Evolutionary conservation across 768 basidiomycete species (phyloP), one percentile per base, ranked within the genome.

Genomic region (Phylloporus rhodoxanthus): DNA sequence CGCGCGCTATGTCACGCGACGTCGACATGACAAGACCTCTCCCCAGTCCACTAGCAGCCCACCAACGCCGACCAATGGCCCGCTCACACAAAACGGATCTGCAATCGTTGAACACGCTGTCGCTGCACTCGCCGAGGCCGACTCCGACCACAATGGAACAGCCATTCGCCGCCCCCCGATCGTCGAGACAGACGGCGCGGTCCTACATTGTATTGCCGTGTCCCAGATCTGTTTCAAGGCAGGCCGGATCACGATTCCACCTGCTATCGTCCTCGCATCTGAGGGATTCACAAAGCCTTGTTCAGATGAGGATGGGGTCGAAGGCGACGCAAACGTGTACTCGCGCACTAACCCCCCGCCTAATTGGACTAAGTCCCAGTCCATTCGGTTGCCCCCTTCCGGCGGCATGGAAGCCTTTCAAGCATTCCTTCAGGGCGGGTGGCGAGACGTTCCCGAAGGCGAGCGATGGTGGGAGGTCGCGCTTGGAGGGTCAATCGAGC

Each of bases 381-480:
- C 48, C 9, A 21, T 67, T 1, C 65, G 65, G 9, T 51, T 58
- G 0, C 43, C 58, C 2, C 62, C 65, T 8, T 38, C 46, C 2
- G 67, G 65, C 0, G 59, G 51, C 19, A 54, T 56, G 49, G 30
- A 44, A 9, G 21, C 36, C 2, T 68, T 61, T 20, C 70, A 60
- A 32, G 67, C 69, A 21, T 76, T 87, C 41, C 65, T 81, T 39
- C 68, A 66, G 15, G 78, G 81, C 9, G 79, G 78, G 15, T 89
- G 87, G 87, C 72, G 73, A 29, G 74, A 79, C 5, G 72, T 80
- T 2, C 78, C 79, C 0, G 75, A 76, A 57, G 72, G 57, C 17
- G 76, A 80, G 63, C 70, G 82, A 45, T 88, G 82, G 82, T 88
- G 85, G 85, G 82, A 85, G 34, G 60, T 65, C 10, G 81, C 82